phyloP scores from a whole-genome alignment of 345 rosid genomes.

The Erodium maritimum region DNA sequence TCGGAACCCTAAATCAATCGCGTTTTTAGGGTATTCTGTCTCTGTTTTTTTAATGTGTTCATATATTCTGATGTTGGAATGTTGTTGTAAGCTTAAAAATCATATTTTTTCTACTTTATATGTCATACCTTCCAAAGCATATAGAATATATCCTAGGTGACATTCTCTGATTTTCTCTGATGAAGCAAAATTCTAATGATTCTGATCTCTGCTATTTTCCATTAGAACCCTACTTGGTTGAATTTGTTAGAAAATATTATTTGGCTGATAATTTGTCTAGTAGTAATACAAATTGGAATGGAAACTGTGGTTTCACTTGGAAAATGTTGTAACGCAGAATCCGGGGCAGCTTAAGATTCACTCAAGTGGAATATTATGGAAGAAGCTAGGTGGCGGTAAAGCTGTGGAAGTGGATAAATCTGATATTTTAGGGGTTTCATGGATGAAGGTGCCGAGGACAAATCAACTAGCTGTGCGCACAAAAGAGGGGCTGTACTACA shows the following conservation, averaged over 20 bases:
- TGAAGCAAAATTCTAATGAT: background rate
- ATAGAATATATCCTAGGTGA: background rate
- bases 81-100: too few relatives aligned
- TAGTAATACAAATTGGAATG: background rate
- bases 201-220: too few relatives aligned
- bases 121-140: too few relatives aligned
- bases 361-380: slow-evolving; percentile 80
- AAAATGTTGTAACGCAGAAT: slow-evolving; percentile 37
- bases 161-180: background rate
- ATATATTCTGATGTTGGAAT: too few relatives aligned
- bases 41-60: too few relatives aligned
- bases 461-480: slow-evolving; percentile 70
- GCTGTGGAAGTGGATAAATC: slow-evolving; percentile 84
- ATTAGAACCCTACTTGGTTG: background rate
- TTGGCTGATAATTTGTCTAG: background rate
- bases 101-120: too few relatives aligned
- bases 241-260: background rate
- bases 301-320: too few relatives aligned
- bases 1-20: too few relatives aligned
- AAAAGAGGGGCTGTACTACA: slow-evolving; percentile 76
- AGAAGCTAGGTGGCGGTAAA: slow-evolving; percentile 96
- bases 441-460: slow-evolving; percentile 85
- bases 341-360: slow-evolving; percentile 68
- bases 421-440: slow-evolving; percentile 57
- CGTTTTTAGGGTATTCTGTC: too few relatives aligned